phyloP scores from a whole-genome alignment of 345 rosid species.

The Orychophragmus violaceus region DNA sequence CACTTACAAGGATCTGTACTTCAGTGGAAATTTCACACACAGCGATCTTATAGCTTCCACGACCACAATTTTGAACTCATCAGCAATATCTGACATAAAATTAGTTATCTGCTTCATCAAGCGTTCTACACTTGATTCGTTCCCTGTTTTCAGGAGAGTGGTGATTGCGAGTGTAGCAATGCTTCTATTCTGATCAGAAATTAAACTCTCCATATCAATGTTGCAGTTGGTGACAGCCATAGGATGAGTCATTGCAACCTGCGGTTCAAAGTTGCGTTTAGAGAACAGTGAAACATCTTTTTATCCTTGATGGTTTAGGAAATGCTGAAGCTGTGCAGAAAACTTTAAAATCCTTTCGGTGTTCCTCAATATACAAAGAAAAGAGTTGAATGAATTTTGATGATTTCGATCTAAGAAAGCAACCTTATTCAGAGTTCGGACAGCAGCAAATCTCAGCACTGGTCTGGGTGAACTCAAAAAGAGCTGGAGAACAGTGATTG shows the following conservation, averaged over 20 bases:
- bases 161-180: conserved; percentile 99
- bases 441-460: conserved; percentile 95
- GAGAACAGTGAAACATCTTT: background rate
- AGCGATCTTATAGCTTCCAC: conserved; percentile 97
- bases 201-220: conserved; percentile 97
- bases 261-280: conserved; percentile 17
- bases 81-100: conserved; percentile 98
- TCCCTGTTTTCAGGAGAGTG: conserved; percentile 94
- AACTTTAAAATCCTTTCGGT: background rate
- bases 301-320: background rate
- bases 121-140: conserved; percentile 97
- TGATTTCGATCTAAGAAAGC: background rate
- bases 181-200: conserved; percentile 97
- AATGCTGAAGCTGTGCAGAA: background rate
- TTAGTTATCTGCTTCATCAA: conserved; percentile 97
- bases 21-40: conserved; percentile 93
- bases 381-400: background rate
- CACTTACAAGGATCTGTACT: conserved; percentile 91
- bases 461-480: conserved; percentile 97
- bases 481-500: conserved; percentile 95
- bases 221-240: conserved; percentile 99
- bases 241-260: conserved; percentile 99
- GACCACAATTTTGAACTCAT: conserved; percentile 97
- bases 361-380: background rate
- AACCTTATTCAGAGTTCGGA: conserved; percentile 96